A percentile compares a stretch with the other conserved stretches of the same genome.
Evolutionary conservation across 2,329 filamentous ascomycete species (phyloP).

Genomic region (Beauveria rudraprayagi): DNA sequence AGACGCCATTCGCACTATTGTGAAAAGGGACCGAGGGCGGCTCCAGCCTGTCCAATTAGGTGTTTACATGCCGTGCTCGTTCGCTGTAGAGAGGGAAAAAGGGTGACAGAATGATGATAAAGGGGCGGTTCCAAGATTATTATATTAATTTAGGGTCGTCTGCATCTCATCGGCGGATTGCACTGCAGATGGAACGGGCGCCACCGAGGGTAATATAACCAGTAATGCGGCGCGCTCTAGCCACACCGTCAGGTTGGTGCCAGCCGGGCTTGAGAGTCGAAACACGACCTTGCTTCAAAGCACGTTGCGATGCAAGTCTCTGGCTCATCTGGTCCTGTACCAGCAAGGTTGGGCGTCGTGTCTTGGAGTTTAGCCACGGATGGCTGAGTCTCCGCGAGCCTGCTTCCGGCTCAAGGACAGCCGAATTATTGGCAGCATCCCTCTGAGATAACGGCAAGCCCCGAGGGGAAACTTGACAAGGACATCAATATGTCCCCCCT

Average conservation of each 20-base stretch:
- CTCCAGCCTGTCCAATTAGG: not conserved
- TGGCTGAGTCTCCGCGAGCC: too few relatives aligned
- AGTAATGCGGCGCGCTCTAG: not conserved
- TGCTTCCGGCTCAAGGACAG: too few relatives aligned
- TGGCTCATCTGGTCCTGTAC: too few relatives aligned
- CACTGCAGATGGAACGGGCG: not conserved
- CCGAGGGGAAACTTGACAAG: not conserved
- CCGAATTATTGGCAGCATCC: not conserved
- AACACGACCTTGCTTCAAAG: too few relatives aligned
- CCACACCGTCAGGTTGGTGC: too few relatives aligned
- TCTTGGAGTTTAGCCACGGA: too few relatives aligned
- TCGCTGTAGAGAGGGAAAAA: not conserved
- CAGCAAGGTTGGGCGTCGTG: too few relatives aligned
- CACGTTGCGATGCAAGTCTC: too few relatives aligned
- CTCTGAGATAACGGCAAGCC: not conserved
- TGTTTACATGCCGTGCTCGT: not conserved
- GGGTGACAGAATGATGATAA: not conserved
- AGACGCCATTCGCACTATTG: constrained; percentile 1
- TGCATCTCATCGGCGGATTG: constrained; percentile 1
- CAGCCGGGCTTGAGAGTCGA: too few relatives aligned
- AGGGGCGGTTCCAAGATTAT: not conserved
- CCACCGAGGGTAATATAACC: constrained; percentile 5
- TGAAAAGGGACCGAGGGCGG: not conserved
- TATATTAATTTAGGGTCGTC: not conserved
- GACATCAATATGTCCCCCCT: not conserved